Evolutionary conservation across 2,329 filamentous ascomycete genomes (phyloP).

Genomic region (Stachybotrys echinatus): DNA sequence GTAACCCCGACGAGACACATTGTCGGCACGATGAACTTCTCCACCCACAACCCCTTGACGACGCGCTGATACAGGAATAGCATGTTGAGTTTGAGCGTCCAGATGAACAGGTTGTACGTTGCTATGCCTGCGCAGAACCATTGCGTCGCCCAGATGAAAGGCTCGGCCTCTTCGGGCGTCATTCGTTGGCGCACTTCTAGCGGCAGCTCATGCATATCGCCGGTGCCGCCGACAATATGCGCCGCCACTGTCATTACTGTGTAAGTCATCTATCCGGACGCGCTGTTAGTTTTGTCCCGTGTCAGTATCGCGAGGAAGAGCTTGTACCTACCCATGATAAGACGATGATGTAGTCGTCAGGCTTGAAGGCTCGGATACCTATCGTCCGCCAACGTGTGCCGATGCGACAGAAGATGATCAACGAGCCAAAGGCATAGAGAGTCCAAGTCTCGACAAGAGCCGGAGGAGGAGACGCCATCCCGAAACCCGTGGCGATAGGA

Average conservation of each 20-base stretch:
- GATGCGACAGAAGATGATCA: conserved; percentile 8
- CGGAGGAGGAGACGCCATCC: too few species aligned
- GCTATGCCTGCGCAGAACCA: conserved; percentile 11
- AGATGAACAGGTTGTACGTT: conserved; percentile 18
- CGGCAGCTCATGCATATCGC: conserved; percentile 8
- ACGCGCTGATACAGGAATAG: conserved; percentile 29
- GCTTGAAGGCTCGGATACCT: conserved; percentile 6
- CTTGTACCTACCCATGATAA: conserved; percentile 8
- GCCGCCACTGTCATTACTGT: conserved; percentile 11
- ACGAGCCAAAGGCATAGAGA: conserved; percentile 7
- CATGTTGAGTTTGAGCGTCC: conserved; percentile 32
- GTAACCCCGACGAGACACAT: conserved; percentile 22
- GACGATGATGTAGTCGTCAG: conserved; percentile 9
- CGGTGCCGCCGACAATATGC: conserved; percentile 8
- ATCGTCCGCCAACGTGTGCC: conserved; percentile 6
- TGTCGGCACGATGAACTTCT: conserved; percentile 25
- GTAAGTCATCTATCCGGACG: conserved; percentile 5
- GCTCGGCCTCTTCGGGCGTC: conserved; percentile 2
- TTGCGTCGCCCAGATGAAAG: conserved; percentile 10
- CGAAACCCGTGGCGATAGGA: too few species aligned
- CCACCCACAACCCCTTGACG: conserved; percentile 24
- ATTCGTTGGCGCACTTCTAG: conserved; percentile 4
- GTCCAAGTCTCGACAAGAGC: conserved; percentile 8
- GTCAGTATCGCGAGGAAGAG: too few species aligned
- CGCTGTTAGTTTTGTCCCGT: background rate